Evolutionary conservation across 2,329 filamentous ascomycete species (phyloP).

Genomic region (Pleochaeta shiraiana): DNA sequence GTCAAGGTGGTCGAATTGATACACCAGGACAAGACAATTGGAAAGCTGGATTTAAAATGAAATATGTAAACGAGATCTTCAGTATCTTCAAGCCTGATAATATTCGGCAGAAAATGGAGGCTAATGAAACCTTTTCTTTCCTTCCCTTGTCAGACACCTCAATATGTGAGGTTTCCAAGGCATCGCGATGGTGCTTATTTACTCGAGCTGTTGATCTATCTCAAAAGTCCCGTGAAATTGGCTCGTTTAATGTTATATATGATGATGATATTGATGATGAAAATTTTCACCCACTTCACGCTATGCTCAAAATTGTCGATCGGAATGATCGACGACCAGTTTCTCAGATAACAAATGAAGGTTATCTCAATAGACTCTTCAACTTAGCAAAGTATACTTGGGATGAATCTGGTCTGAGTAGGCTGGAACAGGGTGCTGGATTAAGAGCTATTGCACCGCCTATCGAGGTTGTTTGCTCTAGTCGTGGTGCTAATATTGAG

Average conservation of each 20-base stretch:
- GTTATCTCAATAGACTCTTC: slow-evolving; percentile 52
- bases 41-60: slow-evolving; percentile 57
- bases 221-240: slow-evolving; percentile 34
- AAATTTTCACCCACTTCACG: slow-evolving; percentile 47
- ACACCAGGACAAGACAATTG: slow-evolving; percentile 51
- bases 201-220: slow-evolving; percentile 45
- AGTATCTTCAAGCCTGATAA: slow-evolving; percentile 79
- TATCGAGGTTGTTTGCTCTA: slow-evolving; percentile 57
- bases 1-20: slow-evolving; percentile 55
- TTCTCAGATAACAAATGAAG: slow-evolving; percentile 47
- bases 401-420: slow-evolving; percentile 45
- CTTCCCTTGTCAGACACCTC: slow-evolving; percentile 69
- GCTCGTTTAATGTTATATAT: slow-evolving; percentile 46
- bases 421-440: slow-evolving; percentile 61
- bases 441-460: slow-evolving; percentile 71
- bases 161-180: slow-evolving; percentile 44
- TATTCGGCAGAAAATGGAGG: slow-evolving; percentile 38
- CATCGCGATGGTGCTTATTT: slow-evolving; percentile 49
- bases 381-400: slow-evolving; percentile 51
- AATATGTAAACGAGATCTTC: slow-evolving; percentile 60
- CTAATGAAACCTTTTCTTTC: slow-evolving; percentile 61
- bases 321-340: slow-evolving; percentile 44
- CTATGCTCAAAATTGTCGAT: slow-evolving; percentile 60
- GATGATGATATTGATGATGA: slow-evolving; percentile 40
- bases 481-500: slow-evolving; percentile 40